Evolutionary conservation across 1,284 basidiomycete genomes (phyloP), one percentile per base, ranked within the genome.

Genomic region (Golubevia sp.): DNA sequence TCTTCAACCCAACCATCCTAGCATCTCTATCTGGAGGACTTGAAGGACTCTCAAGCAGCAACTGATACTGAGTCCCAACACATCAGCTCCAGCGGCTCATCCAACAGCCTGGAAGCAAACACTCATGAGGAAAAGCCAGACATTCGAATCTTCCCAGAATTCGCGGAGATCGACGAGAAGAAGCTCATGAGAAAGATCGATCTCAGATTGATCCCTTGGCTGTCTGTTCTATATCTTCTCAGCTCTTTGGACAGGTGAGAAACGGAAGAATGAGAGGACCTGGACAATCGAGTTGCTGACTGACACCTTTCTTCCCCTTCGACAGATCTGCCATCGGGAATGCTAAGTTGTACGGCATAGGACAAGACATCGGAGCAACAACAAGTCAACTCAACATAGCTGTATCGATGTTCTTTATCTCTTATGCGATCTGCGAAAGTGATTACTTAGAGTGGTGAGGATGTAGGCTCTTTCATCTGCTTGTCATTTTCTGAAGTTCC

Each of bases 121-220:
- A n/a, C n/a, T n/a, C n/a, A n/a, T n/a, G n/a, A n/a, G n/a, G n/a
- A n/a, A n/a, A n/a, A n/a, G n/a, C n/a, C n/a, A n/a, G n/a, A n/a
- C n/a, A n/a, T n/a, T n/a, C n/a, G n/a, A n/a, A n/a, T n/a, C n/a
- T n/a, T n/a, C n/a, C n/a, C n/a, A n/a, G n/a, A n/a, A n/a, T n/a
- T n/a, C n/a, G n/a, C n/a, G n/a, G n/a, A n/a, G n/a, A 49, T 77
- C 38, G 70, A 75, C 49, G 79, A 82, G 55, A 74, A 72, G 68
- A 72, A 68, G 59, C 63, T 82, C 23, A 53, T 79, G 60, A 61
- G 76, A 52, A 82, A 82, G 66, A 57, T 80, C 55, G 79, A 82
- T 44, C 50, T 76, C 23, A 54, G 56, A 2, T 65, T 82, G 15
- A 68, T 82, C 23, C 79, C 79, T 5, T 77, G 65, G 65, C 59